A percentile compares a stretch with the other conserved stretches of the same genome.
Evolutionary conservation across 768 basidiomycete species (phyloP).

Genomic region (Hemileccinum impolitum): DNA sequence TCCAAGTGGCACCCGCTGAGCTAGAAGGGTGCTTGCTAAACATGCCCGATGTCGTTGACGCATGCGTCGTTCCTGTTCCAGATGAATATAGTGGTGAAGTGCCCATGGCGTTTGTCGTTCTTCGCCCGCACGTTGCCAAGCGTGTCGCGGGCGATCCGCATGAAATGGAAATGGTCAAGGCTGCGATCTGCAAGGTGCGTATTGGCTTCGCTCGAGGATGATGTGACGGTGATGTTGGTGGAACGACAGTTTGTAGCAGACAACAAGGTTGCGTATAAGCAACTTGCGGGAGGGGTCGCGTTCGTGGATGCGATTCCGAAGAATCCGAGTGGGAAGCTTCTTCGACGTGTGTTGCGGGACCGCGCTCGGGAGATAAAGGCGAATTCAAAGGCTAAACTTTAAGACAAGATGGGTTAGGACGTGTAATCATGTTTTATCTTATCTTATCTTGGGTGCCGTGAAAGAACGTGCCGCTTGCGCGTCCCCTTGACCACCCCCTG

Average conservation of each 20-base stretch:
- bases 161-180: slow-evolving; percentile 37
- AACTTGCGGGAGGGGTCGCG: slow-evolving; percentile 55
- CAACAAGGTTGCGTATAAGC: slow-evolving; percentile 57
- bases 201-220: slow-evolving; percentile 1
- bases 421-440: slow-evolving; percentile 8
- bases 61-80: slow-evolving; percentile 62
- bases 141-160: slow-evolving; percentile 30
- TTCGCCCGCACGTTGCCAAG: slow-evolving; percentile 40
- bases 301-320: slow-evolving; percentile 55
- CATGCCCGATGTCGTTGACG: slow-evolving; percentile 56
- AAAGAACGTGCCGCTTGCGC: slow-evolving; percentile 12
- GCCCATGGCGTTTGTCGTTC: slow-evolving; percentile 65
- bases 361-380: slow-evolving; percentile 35
- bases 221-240: neutral
- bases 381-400: slow-evolving; percentile 25
- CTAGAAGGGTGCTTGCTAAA: slow-evolving; percentile 63
- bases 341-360: slow-evolving; percentile 52
- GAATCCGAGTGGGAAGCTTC: slow-evolving; percentile 59
- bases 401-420: neutral
- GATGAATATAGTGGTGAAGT: slow-evolving; percentile 74
- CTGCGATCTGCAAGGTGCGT: slow-evolving; percentile 47
- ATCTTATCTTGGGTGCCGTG: slow-evolving; percentile 15
- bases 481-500: neutral
- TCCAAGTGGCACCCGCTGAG: slow-evolving; percentile 74
- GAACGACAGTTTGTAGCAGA: slow-evolving; percentile 46